Percentiles rank a stretch among this genome's conserved stretches.
Conservation (phyloP, 2,329 filamentous ascomycete genomes). For the Lojkania enalia region DNA sequence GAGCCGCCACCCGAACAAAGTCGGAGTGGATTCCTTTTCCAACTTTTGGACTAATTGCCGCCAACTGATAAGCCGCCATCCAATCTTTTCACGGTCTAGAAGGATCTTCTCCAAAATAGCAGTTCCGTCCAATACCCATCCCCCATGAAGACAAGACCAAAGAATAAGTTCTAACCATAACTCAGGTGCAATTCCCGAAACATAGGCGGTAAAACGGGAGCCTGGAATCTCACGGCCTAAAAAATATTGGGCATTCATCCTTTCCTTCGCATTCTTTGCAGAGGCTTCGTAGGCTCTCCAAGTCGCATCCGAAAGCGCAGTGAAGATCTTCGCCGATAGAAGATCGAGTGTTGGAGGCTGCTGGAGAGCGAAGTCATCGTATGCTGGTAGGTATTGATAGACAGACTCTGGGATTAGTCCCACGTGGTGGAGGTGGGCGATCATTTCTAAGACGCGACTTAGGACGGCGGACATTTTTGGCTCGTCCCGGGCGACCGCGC, state of each 20-base stretch:
- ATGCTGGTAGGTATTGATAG: constrained; percentile 44
- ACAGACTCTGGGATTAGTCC: constrained; percentile 52
- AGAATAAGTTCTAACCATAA: constrained; percentile 58
- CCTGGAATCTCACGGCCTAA: constrained; percentile 50
- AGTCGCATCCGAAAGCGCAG: constrained; percentile 54
- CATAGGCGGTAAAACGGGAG: constrained; percentile 46
- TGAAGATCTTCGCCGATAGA: constrained; percentile 53
- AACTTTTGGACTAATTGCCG: constrained; percentile 43
- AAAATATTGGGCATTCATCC: constrained; percentile 44
- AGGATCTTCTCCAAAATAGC: constrained; percentile 42
- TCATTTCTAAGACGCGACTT: constrained; percentile 51
- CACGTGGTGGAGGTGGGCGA: constrained; percentile 53
- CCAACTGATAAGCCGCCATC: constrained; percentile 47
- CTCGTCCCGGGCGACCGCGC: constrained; percentile 29
- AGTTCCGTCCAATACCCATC: constrained; percentile 50
- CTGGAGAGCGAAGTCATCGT: constrained; percentile 44
- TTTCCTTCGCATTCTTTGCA: constrained; percentile 28
- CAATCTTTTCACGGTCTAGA: constrained; percentile 21
- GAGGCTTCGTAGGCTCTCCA: constrained; percentile 53
- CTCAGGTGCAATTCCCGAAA: constrained; percentile 49
- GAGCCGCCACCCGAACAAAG: constrained; percentile 26
- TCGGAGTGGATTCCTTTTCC: constrained; percentile 21
- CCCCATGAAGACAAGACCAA: constrained; percentile 55
- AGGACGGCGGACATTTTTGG: constrained; percentile 36
- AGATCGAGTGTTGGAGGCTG: constrained; percentile 54